Evolutionary conservation across 139 green algal species (phyloP).

Genomic region (Spirogloea muscicola): DNA sequence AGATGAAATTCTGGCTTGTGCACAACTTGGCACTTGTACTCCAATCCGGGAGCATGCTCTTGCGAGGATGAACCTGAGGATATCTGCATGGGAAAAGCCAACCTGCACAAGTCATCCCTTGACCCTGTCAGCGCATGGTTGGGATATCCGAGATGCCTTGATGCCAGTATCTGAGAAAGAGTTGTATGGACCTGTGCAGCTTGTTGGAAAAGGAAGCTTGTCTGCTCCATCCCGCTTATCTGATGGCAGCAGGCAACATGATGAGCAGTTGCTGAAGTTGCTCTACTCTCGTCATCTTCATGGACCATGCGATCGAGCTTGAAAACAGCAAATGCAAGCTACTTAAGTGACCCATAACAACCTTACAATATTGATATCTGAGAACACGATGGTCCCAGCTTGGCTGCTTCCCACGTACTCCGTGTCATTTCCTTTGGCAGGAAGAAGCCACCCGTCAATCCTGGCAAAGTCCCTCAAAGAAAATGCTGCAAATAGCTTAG

Average conservation of each 20-base stretch:
- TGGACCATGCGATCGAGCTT: no score
- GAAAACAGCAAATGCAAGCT: background rate
- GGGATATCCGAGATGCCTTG: no score
- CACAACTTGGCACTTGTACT: background rate
- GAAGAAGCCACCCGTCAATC: conserved; percentile 63
- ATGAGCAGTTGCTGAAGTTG: no score
- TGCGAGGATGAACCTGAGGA: conserved; percentile 63
- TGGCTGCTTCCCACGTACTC: no score
- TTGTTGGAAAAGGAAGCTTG: conserved; percentile 56
- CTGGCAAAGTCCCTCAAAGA: conserved; percentile 58
- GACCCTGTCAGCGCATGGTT: no score
- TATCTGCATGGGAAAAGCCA: conserved; percentile 56
- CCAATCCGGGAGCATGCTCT: conserved; percentile 22
- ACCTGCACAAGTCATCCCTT: conserved; percentile 35
- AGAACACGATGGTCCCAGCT: conserved; percentile 43
- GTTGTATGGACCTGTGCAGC: conserved; percentile 51
- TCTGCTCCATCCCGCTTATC: conserved; percentile 53
- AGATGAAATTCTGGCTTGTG: background rate
- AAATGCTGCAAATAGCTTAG: conserved; percentile 57
- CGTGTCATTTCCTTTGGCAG: background rate
- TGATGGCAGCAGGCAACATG: no score
- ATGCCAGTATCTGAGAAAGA: no score
- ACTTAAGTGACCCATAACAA: no score
- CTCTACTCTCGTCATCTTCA: no score
- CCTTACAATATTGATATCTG: conserved; percentile 49